Evolutionary conservation across 495 filamentous ascomycete species (phyloP).

Genomic region (Aspergillus nidulans): DNA sequence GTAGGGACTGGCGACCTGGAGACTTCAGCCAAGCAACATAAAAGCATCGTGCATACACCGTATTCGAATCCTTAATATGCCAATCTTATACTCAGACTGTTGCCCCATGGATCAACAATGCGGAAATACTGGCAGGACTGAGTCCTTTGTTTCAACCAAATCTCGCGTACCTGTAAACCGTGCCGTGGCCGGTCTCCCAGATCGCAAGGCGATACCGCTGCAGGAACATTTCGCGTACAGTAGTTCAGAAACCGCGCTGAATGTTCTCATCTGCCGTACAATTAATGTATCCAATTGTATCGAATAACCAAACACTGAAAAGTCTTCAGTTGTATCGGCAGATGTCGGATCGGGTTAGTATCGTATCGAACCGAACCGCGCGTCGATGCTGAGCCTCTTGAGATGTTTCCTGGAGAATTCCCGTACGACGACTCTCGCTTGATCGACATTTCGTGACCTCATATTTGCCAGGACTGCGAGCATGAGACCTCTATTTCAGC

Average conservation of each 20-base stretch:
- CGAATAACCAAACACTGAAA: neutral
- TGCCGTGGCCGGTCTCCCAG: neutral
- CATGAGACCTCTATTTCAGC: slow-evolving; percentile 16
- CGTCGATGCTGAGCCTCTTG: neutral
- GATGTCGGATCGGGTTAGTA: neutral
- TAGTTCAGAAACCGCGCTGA: slow-evolving; percentile 12
- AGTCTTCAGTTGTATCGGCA: neutral
- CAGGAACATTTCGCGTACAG: slow-evolving; percentile 33
- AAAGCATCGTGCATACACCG: neutral
- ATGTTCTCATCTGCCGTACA: slow-evolving; percentile 1
- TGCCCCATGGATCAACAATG: slow-evolving; percentile 26
- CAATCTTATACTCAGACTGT: neutral
- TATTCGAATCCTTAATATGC: neutral
- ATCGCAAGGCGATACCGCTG: slow-evolving; percentile 14
- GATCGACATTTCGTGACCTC: slow-evolving; percentile 39
- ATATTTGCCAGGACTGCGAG: neutral
- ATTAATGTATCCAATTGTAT: slow-evolving; percentile 12
- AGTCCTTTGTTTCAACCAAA: neutral
- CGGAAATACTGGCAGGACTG: neutral
- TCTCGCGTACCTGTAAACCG: neutral
- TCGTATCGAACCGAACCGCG: neutral
- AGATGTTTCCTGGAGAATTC: neutral
- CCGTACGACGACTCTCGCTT: slow-evolving; percentile 18
- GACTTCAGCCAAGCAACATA: neutral
- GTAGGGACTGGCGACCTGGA: neutral